Base-by-base conservation (phyloP, 2,329 filamentous ascomycete genomes). In the Calycina marina region DNA sequence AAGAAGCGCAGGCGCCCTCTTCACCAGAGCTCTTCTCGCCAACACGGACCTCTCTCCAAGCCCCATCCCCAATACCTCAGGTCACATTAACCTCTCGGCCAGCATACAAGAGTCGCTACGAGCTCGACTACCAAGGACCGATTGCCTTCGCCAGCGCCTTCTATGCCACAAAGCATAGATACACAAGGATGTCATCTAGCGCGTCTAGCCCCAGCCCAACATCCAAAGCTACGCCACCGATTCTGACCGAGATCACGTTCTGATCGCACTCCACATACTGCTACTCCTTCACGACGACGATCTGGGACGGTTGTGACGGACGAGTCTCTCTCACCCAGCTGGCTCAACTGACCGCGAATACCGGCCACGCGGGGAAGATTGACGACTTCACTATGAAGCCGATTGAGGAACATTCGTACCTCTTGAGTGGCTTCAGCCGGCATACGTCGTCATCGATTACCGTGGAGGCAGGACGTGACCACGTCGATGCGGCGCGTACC, bases 341-440 rank as follows among this genome's bases (percentile, higher is more conserved):
- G 31, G 27, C 27, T 26, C 17, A 12, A 34, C 39, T 43, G 15
- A 39, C 41, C 15, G 31, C 25, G 22, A 32, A 32, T 20, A 39
- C 32, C 13, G 28, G 36, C 31, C 18, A 43, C 32, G 12, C 30
- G 4, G 31, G 38, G 22, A 38, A 39, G 35, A 39, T 34, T 30
- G 25, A 40, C 25, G 32, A 38, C 35, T 28, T 40, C 26, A 40
- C 27, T 2, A 38, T 36, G 14, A 40, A 40, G 36, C 38, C 24
- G 29, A 16, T 39, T 24, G 18, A 39, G 30, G 18, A 40, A 36
- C 14, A 39, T 28, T 40, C 14, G 27, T 43, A 28, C 40, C 36
- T 43, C 28, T 35, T 44, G 20, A 44, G 27, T 42, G 31, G 38
- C 31, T 40, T 44, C 26, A 42, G 40, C 31, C 25, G 22, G 32